These are phyloP conservation scores for Cutaneotrichosporon arboriforme DNA, from an alignment of 1,284 basidiomycete genomes.

Conservation along the genomic window DNA sequence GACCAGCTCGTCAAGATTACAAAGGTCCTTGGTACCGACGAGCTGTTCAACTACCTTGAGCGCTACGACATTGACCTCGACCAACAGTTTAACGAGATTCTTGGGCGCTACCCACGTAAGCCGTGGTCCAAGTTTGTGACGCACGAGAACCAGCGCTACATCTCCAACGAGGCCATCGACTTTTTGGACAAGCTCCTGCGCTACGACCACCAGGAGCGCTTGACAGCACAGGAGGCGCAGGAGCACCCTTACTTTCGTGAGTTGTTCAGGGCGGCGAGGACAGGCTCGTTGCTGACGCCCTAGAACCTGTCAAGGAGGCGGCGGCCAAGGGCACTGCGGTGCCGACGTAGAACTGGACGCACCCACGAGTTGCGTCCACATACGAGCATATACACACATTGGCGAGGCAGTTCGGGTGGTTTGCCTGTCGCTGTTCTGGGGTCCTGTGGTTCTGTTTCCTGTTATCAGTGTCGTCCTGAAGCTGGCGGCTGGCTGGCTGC, in stretches of 20 bases:
- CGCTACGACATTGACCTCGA: constrained; percentile 92
- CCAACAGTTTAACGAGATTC: constrained; percentile 80
- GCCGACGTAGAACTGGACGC: too few species aligned
- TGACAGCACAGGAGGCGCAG: constrained; percentile 89
- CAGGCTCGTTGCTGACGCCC: background rate
- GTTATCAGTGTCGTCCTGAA: background rate
- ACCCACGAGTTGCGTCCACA: too few species aligned
- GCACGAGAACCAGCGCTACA: constrained; percentile 89
- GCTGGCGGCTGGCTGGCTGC: background rate
- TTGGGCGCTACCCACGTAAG: constrained; percentile 86
- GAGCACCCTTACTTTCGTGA: constrained; percentile 81
- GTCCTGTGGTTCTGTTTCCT: background rate
- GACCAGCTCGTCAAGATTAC: constrained; percentile 98
- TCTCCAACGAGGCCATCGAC: constrained; percentile 97
- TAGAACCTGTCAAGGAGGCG: constrained; percentile 19
- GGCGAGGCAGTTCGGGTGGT: too few species aligned
- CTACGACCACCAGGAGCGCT: constrained; percentile 91
- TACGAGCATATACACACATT: too few species aligned
- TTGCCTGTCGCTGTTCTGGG: too few species aligned
- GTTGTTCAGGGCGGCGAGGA: background rate
- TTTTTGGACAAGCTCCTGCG: constrained; percentile 91
- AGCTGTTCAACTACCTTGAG: constrained; percentile 75
- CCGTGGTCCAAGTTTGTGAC: constrained; percentile 92
- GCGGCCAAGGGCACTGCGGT: background rate
- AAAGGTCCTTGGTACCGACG: constrained; percentile 95